Conservation (phyloP, 1,284 basidiomycete genomes). For the Anthracocystis walkeri region DNA sequence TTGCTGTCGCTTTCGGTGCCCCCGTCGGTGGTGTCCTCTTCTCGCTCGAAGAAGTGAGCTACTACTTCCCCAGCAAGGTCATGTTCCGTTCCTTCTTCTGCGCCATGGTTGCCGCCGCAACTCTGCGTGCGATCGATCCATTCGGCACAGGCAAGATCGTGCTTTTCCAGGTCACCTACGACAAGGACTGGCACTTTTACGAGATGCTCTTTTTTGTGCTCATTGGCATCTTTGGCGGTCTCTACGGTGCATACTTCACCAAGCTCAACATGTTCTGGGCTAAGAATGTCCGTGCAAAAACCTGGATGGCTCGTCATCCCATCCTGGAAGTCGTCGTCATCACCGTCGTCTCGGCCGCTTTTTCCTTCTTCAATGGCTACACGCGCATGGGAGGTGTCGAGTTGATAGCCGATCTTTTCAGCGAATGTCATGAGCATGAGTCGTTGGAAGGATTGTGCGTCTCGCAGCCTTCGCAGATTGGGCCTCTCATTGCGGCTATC, state of each 20-base stretch:
- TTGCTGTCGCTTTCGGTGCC: constrained; percentile 73
- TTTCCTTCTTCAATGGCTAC: constrained; percentile 90
- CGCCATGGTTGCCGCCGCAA: constrained; percentile 64
- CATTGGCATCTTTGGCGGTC: constrained; percentile 79
- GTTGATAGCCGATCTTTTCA: constrained; percentile 76
- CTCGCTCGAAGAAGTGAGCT: constrained; percentile 71
- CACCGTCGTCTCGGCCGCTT: constrained; percentile 70
- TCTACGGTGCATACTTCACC: constrained; percentile 94
- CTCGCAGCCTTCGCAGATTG: constrained; percentile 76
- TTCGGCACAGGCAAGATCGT: constrained; percentile 77
- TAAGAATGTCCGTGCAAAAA: constrained; percentile 60
- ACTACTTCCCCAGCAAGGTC: constrained; percentile 70
- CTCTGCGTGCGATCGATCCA: constrained; percentile 81
- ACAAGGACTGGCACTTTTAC: constrained; percentile 89
- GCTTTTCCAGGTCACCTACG: constrained; percentile 84
- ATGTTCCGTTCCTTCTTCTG: constrained; percentile 66
- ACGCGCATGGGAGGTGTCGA: constrained; percentile 95
- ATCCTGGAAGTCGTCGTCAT: constrained; percentile 86
- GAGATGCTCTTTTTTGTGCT: constrained; percentile 83
- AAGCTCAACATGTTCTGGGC: constrained; percentile 87
- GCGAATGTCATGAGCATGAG: constrained; percentile 73
- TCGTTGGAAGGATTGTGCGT: constrained; percentile 78
- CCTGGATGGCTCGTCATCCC: constrained; percentile 74
- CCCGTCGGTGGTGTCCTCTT: constrained; percentile 74
- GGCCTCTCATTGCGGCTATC: constrained; percentile 78